These are phyloP conservation scores for Myrica gale DNA, from an alignment of 306 rosid species.

Conservation along the genomic window DNA sequence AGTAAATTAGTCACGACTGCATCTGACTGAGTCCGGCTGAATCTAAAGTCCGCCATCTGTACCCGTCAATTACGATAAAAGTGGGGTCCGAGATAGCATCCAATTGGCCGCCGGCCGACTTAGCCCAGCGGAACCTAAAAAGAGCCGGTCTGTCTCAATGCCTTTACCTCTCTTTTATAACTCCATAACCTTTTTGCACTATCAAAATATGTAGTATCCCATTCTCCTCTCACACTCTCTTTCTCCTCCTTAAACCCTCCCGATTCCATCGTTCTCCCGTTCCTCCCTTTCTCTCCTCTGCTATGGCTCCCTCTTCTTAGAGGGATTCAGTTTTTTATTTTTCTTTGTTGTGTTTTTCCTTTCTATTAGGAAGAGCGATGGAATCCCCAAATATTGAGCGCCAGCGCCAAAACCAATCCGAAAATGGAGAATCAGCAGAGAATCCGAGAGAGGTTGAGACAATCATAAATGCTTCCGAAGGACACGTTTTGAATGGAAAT, in stretches of 20 bases:
- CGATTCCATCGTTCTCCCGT: conserved; percentile 7
- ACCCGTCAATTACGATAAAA: neutral
- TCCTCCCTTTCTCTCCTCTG: neutral
- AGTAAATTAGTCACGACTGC: neutral
- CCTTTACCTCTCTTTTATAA: neutral
- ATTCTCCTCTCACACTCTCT: conserved; percentile 5
- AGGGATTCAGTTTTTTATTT: neutral
- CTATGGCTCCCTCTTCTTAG: neutral
- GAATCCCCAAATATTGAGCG: neutral
- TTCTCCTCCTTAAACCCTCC: conserved; percentile 17
- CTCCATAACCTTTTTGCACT: neutral
- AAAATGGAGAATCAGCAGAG: conserved; percentile 8
- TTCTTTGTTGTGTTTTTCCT: neutral
- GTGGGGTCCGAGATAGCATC: neutral
- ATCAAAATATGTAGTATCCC: too few species aligned
- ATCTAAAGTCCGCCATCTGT: neutral
- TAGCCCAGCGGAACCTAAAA: neutral
- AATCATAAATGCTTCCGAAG: neutral
- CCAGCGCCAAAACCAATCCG: conserved; percentile 8
- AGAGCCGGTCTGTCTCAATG: neutral
- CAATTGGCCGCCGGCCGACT: conserved; percentile 12
- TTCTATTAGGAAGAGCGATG: conserved; percentile 19
- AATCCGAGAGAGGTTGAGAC: conserved; percentile 14
- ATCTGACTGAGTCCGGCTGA: neutral
- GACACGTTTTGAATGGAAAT: neutral